phyloP scores from a whole-genome alignment of 768 basidiomycete genomes.

The Leccinum uliginosum region DNA sequence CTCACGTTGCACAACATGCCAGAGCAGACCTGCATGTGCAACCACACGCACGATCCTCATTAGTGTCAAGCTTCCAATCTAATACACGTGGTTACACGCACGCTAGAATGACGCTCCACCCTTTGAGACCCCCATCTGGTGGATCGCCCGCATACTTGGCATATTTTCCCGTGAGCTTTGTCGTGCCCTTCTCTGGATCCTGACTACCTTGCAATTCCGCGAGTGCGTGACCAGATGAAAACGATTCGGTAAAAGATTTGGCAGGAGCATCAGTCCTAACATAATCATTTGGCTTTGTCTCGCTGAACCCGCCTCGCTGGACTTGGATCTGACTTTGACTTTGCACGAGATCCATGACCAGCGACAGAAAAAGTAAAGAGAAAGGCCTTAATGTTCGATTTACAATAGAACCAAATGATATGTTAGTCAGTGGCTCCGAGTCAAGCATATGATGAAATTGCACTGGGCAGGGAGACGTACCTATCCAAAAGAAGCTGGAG shows the following conservation, averaged over 20 bases:
- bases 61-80: not conserved
- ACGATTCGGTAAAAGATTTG: not conserved
- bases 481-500: not conserved
- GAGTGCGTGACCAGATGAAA: not conserved
- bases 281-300: not conserved
- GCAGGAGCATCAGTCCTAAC: not conserved
- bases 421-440: not conserved
- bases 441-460: too few species aligned
- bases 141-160: slow-evolving; percentile 19
- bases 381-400: too few species aligned
- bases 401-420: not conserved
- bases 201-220: not conserved
- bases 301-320: not conserved
- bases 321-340: not conserved
- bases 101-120: slow-evolving; percentile 29
- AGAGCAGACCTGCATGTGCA: slow-evolving; percentile 11
- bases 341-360: slow-evolving; percentile 1
- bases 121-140: slow-evolving; percentile 30
- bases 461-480: not conserved
- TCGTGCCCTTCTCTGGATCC: slow-evolving; percentile 4
- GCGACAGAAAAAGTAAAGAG: not conserved
- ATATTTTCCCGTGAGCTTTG: slow-evolving; percentile 7
- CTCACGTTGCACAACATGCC: slow-evolving; percentile 40
- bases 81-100: slow-evolving; percentile 3
- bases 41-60: not conserved